These are phyloP conservation scores for Hygrophorus pudorinus DNA, from an alignment of 768 basidiomycete species.

Conservation along the genomic window DNA sequence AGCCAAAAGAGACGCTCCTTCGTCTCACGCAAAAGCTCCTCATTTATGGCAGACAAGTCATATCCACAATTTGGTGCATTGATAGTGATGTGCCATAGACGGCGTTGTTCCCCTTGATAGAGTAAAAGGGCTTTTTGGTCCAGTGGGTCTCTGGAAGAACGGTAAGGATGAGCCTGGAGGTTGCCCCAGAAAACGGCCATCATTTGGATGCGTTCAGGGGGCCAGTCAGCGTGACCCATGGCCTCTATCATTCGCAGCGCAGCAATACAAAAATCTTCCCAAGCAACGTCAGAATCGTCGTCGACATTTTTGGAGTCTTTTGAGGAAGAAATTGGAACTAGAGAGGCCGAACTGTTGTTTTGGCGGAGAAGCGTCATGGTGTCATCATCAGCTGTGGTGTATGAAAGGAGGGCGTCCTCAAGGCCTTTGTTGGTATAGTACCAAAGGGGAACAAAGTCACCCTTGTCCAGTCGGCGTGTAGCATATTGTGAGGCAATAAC, in stretches of 20 bases:
- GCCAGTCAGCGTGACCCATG: conserved; percentile 2
- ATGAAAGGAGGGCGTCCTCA: not conserved
- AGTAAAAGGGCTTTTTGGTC: conserved; percentile 3
- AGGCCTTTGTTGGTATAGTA: conserved; percentile 1
- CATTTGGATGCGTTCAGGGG: conserved; percentile 1
- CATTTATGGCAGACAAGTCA: conserved; percentile 1
- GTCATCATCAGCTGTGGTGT: not conserved
- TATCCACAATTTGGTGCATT: not conserved
- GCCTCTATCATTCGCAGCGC: not conserved
- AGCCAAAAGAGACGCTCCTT: conserved; percentile 1
- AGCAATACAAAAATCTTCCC: conserved; percentile 1
- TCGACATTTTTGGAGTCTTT: not conserved
- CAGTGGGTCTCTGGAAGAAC: not conserved
- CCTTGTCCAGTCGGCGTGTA: not conserved
- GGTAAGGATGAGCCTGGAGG: conserved; percentile 1
- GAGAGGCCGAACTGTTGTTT: not conserved
- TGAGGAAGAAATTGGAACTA: not conserved
- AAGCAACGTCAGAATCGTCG: conserved; percentile 2
- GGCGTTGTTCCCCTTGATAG: conserved; percentile 1
- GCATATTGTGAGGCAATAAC: conserved; percentile 1
- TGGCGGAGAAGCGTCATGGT: not conserved
- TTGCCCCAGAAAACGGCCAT: conserved; percentile 2
- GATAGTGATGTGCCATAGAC: conserved; percentile 2
- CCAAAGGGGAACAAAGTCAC: conserved; percentile 1
- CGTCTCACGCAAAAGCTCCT: not conserved